A percentile compares a stretch with the other conserved stretches of the same genome.
These are phyloP conservation scores for Globisporangium camurandrum DNA, from an alignment of 352 stramenopile species.

Conservation along the genomic window DNA sequence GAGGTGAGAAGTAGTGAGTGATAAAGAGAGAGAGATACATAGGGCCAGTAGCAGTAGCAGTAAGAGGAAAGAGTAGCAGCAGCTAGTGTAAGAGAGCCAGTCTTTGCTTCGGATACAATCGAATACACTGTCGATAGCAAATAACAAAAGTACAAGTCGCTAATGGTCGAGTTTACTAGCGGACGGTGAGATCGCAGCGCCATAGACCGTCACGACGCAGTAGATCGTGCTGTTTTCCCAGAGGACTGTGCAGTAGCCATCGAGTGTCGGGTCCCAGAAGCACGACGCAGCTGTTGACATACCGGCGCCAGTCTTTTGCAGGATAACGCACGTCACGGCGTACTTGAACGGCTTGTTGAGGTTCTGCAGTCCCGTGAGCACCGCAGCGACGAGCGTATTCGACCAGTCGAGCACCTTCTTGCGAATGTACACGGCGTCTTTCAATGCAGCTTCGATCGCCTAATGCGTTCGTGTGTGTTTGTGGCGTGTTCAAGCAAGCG, in stretches of 20 bases:
- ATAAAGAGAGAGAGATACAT: neutral
- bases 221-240: constrained; percentile 85
- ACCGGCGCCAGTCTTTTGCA: constrained; percentile 77
- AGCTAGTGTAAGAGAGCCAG: no score
- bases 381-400: constrained; percentile 71
- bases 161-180: constrained; percentile 67
- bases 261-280: constrained; percentile 69
- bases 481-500: neutral
- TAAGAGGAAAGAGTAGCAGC: neutral
- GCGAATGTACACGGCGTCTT: constrained; percentile 79
- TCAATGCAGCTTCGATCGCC: constrained; percentile 69
- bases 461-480: constrained; percentile 7
- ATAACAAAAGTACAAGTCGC: neutral
- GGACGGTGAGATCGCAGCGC: constrained; percentile 70
- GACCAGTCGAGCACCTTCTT: constrained; percentile 85
- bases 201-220: constrained; percentile 80
- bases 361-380: constrained; percentile 75
- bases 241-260: constrained; percentile 76
- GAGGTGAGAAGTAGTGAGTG: constrained; percentile 5
- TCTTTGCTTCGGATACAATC: no score
- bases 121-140: neutral
- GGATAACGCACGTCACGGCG: constrained; percentile 78
- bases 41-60: neutral
- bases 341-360: constrained; percentile 87
- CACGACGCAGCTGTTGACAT: constrained; percentile 65